Base-by-base conservation (phyloP, 768 basidiomycete genomes). In the Tylopilus sp. region DNA sequence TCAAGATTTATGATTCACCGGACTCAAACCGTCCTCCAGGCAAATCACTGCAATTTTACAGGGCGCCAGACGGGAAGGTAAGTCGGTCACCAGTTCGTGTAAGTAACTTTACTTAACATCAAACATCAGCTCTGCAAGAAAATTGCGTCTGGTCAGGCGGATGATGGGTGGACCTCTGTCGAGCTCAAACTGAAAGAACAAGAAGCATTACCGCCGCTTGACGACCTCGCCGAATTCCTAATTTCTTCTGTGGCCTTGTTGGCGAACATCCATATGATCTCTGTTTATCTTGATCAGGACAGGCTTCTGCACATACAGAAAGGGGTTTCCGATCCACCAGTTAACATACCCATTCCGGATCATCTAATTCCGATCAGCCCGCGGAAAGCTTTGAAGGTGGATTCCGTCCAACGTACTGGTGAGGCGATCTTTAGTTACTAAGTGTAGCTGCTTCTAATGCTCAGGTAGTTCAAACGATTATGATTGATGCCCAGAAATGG, bases 221-320 rank as follows among this genome's bases (percentile, higher is more conserved):
- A 23, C 3, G 44, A 59, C 45, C 56, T 31, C 13, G 13, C 57
- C 9, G 59, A 21, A 21, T 58, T 58, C 35, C 25, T 57, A 2
- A 40, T 57, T 31, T 57, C 57, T 35, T 57, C 57, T 1, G 23
- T 57, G 4, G 40, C 57, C 21, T 47, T 57, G 13, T 36, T 57
- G 12, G 6, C 35, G 5, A 49, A 43, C 22, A 46, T 58, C 8
- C 3, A 23, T 6, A 40, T 36, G 4, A 40, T 58, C 36, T 53
- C 40, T 9, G 13, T 58, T 36, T 20, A 53, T 40, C 40, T 57
- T 5, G 42, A 57, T 1, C 0, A 3, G 3, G 10, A 17, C 1
- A 39, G 38, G 13, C 40, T 53, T 21, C 10, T 58, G 26, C 33
- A 2, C 18, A 22, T 58, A 40, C 31, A 13, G 2, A 58, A 54